Percentiles rank a stretch among this genome's conserved stretches.
These are phyloP conservation scores for Fragilariopsis cylindrus DNA, from an alignment of 108 stramenopile species.

Conservation along the genomic window DNA sequence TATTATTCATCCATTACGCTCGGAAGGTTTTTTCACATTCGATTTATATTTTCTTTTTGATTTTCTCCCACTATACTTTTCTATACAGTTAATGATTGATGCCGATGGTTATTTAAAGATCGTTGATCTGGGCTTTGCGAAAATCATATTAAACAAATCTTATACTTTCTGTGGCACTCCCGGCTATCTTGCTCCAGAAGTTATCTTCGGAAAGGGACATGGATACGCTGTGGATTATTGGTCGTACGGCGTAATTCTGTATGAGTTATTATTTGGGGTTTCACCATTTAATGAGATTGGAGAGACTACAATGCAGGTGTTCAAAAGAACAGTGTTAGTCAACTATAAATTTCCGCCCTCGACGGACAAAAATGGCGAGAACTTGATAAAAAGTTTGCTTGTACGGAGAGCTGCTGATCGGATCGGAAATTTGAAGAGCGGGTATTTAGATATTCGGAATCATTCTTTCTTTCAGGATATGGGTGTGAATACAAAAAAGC, in stretches of 20 bases:
- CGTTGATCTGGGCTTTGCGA: conserved; percentile 63
- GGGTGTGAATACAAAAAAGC: conserved; percentile 54
- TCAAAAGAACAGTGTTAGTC: conserved; percentile 61
- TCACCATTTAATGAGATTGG: conserved; percentile 56
- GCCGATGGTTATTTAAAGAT: conserved; percentile 74
- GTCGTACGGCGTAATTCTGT: conserved; percentile 90
- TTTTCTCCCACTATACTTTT: neutral
- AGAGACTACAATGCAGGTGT: conserved; percentile 57
- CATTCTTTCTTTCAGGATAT: conserved; percentile 60
- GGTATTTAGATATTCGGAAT: conserved; percentile 54
- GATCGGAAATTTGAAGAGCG: conserved; percentile 53
- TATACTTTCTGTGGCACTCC: conserved; percentile 79
- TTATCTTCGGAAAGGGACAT: conserved; percentile 67
- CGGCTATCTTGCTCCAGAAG: conserved; percentile 38
- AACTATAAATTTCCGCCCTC: conserved; percentile 40
- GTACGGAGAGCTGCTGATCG: conserved; percentile 48
- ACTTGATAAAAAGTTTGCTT: conserved; percentile 57
- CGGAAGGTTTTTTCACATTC: no score
- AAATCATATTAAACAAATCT: conserved; percentile 64
- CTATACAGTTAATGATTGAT: conserved; percentile 48
- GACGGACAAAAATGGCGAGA: conserved; percentile 27
- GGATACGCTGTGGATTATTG: conserved; percentile 94
- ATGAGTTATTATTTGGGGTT: conserved; percentile 77
- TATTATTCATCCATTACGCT: no score
- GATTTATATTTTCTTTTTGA: neutral